Evolutionary conservation across 2,329 filamentous ascomycete genomes (phyloP).

Genomic region (Graphilbum fragrans): DNA sequence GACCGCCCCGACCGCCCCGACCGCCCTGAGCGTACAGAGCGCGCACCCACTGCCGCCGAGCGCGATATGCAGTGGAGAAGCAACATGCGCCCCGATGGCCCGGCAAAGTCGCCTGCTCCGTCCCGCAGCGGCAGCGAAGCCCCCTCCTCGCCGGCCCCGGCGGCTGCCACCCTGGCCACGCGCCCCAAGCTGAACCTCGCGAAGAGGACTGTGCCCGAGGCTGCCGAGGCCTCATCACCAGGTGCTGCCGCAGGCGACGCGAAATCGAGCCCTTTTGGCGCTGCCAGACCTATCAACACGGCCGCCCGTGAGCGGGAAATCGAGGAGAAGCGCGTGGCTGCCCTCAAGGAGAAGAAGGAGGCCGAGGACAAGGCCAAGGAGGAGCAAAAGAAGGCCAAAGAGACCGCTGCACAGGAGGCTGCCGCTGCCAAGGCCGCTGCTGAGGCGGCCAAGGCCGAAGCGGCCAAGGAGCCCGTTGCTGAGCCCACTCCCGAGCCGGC

Average conservation of each 20-base stretch:
- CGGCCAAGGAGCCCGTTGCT: conserved; percentile 9
- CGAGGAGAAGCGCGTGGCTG: conserved; percentile 71
- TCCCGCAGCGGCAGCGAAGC: conserved; percentile 66
- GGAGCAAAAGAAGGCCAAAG: conserved; percentile 53
- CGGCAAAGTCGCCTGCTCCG: conserved; percentile 46
- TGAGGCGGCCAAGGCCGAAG: conserved; percentile 20
- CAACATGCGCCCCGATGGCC: conserved; percentile 75
- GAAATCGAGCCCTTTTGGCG: conserved; percentile 89
- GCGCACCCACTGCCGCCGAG: conserved; percentile 76
- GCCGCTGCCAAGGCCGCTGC: conserved; percentile 14
- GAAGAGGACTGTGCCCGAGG: conserved; percentile 84
- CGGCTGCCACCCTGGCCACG: conserved; percentile 34
- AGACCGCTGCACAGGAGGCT: conserved; percentile 41
- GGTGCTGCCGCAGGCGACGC: conserved; percentile 41
- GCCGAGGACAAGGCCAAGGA: conserved; percentile 78
- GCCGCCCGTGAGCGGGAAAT: conserved; percentile 79
- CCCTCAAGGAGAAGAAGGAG: conserved; percentile 71
- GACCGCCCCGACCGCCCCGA: conserved; percentile 33
- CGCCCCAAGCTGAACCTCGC: conserved; percentile 78
- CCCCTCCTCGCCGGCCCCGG: conserved; percentile 55
- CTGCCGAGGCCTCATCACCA: conserved; percentile 36
- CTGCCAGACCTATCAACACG: conserved; percentile 87
- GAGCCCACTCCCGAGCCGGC: background rate
- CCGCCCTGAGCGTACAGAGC: conserved; percentile 38
- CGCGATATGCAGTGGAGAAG: conserved; percentile 87